Conservation (phyloP, 345 rosid genomes). For the Leavenworthia alabamica region DNA sequence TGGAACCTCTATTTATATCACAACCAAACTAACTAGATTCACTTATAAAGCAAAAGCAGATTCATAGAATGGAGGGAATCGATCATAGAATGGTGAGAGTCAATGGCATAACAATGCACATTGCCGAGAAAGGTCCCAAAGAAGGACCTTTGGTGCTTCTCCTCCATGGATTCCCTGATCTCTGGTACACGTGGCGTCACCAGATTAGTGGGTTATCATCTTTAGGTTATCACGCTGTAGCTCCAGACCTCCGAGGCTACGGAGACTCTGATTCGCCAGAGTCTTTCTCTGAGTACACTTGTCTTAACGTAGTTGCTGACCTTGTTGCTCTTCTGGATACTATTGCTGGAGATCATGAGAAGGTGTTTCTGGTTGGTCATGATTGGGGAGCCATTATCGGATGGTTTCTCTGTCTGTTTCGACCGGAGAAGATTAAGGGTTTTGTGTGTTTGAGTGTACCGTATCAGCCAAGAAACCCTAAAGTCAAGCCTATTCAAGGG, state of each 20-base stretch:
- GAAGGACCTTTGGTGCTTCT: constrained; percentile 49
- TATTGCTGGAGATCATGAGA: constrained; percentile 49
- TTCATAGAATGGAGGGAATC: constrained; percentile 41
- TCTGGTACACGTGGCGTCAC: constrained; percentile 89
- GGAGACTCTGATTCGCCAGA: constrained; percentile 59
- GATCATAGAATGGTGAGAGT: constrained; percentile 45
- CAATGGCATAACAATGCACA: constrained; percentile 70
- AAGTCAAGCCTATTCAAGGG: constrained; percentile 44
- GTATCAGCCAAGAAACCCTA: constrained; percentile 56
- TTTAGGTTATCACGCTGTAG: constrained; percentile 54
- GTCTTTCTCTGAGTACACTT: constrained; percentile 44
- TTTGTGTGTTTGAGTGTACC: constrained; percentile 61
- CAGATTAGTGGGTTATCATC: constrained; percentile 56
- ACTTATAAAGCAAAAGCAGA: neutral
- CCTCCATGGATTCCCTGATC: constrained; percentile 83
- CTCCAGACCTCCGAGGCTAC: constrained; percentile 78
- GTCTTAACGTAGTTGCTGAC: constrained; percentile 56
- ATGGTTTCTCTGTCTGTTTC: constrained; percentile 66
- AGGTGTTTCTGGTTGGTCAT: constrained; percentile 61
- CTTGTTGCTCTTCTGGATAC: constrained; percentile 50
- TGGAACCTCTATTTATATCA: constrained; percentile 3
- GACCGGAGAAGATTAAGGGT: constrained; percentile 63
- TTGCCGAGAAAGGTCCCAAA: constrained; percentile 59
- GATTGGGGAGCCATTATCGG: constrained; percentile 80
- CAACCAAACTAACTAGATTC: neutral